Evolutionary conservation across 2,329 filamentous ascomycete genomes (phyloP).

Genomic region (Blastomyces gilchristii): DNA sequence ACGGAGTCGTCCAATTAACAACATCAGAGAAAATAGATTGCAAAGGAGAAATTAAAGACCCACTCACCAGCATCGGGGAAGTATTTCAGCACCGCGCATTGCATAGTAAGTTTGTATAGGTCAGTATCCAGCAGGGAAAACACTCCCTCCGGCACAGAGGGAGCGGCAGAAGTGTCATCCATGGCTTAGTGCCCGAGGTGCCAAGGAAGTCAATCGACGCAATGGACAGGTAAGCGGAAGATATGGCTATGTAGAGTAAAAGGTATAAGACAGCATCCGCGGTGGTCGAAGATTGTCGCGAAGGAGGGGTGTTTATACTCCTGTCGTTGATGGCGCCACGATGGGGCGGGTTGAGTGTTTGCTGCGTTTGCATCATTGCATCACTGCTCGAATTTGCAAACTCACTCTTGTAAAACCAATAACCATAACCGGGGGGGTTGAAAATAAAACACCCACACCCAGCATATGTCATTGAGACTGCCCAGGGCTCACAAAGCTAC

Average conservation of each 20-base stretch:
- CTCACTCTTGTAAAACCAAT: neutral
- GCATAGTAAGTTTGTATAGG: slow-evolving; percentile 97
- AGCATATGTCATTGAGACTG: neutral
- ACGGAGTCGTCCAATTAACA: neutral
- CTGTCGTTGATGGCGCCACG: too few relatives aligned
- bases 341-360: too few relatives aligned
- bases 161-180: neutral
- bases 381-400: too few relatives aligned
- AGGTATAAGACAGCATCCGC: neutral
- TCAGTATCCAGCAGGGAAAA: slow-evolving; percentile 75
- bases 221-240: neutral
- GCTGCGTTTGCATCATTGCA: neutral
- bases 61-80: slow-evolving; percentile 56
- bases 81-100: slow-evolving; percentile 89
- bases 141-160: slow-evolving; percentile 52
- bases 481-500: neutral
- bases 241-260: neutral
- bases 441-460: neutral
- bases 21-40: neutral
- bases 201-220: neutral
- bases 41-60: neutral
- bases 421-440: too few relatives aligned
- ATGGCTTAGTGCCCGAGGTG: neutral
- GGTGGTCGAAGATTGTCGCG: neutral
- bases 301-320: too few relatives aligned